Percentiles rank a stretch among this genome's conserved stretches.
phyloP scores from a whole-genome alignment of 2,329 filamentous ascomycete genomes.

The Trichoderma sp. region DNA sequence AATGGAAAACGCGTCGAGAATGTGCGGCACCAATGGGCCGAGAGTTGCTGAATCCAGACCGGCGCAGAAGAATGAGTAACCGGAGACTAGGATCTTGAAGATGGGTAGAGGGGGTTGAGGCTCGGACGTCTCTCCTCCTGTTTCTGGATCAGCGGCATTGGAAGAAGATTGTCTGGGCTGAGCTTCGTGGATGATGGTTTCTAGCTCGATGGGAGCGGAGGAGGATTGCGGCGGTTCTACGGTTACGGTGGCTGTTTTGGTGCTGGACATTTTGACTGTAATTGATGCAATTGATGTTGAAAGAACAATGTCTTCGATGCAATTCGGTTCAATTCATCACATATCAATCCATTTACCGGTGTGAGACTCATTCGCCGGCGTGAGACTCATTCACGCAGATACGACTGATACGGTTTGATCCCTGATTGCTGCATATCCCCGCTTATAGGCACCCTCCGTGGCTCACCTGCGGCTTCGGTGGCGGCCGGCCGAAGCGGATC shows the following conservation, averaged over 20 bases:
- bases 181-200: not conserved
- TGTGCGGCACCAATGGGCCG: constrained; percentile 15
- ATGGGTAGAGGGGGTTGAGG: not conserved
- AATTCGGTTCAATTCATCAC: not conserved
- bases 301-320: not conserved
- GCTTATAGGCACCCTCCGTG: constrained; percentile 17
- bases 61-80: constrained; percentile 20
- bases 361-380: not conserved
- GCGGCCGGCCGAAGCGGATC: constrained; percentile 13
- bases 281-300: not conserved
- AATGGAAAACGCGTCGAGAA: constrained; percentile 20
- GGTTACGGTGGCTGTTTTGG: not conserved
- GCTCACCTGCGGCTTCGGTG: constrained; percentile 5
- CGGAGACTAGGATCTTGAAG: constrained; percentile 12
- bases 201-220: not conserved
- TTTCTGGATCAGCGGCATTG: not conserved
- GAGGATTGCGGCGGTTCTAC: not conserved
- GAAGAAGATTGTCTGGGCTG: not conserved
- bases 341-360: not conserved
- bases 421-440: constrained; percentile 4
- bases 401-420: not conserved
- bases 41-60: constrained; percentile 21
- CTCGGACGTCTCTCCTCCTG: not conserved
- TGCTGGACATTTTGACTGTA: not conserved
- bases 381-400: not conserved